Conservation (phyloP, 2,329 filamentous ascomycete genomes). For the Penicillium griseofulvum region DNA sequence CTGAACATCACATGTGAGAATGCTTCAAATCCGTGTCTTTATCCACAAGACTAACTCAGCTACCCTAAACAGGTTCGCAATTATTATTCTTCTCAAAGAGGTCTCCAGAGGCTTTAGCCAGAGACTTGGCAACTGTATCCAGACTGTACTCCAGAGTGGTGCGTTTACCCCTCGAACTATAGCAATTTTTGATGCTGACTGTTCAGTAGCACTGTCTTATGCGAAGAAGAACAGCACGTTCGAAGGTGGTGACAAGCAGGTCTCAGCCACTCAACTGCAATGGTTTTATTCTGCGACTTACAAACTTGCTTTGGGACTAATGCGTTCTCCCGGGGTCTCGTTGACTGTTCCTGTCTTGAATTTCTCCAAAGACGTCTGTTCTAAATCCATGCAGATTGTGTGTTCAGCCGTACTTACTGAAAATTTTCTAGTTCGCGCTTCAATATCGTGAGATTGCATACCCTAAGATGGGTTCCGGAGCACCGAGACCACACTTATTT, state of each 20-base stretch:
- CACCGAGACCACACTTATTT: neutral
- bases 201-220: neutral
- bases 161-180: neutral
- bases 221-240: neutral
- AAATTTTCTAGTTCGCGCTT: constrained; percentile 1
- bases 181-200: neutral
- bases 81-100: neutral
- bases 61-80: neutral
- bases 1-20: constrained; percentile 4
- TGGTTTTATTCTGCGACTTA: constrained; percentile 1
- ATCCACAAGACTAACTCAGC: neutral
- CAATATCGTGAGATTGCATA: neutral
- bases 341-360: neutral
- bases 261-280: constrained; percentile 3
- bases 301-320: neutral
- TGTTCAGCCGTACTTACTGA: neutral
- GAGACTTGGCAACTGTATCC: neutral
- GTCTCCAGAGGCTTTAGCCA: neutral
- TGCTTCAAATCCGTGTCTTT: too few species aligned
- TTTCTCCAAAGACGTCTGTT: constrained; percentile 2
- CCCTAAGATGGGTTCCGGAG: neutral
- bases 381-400: neutral
- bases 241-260: neutral
- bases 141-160: neutral
- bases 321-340: neutral